Conservation (phyloP, 768 basidiomycete species). For the Hygrophorus russula region DNA sequence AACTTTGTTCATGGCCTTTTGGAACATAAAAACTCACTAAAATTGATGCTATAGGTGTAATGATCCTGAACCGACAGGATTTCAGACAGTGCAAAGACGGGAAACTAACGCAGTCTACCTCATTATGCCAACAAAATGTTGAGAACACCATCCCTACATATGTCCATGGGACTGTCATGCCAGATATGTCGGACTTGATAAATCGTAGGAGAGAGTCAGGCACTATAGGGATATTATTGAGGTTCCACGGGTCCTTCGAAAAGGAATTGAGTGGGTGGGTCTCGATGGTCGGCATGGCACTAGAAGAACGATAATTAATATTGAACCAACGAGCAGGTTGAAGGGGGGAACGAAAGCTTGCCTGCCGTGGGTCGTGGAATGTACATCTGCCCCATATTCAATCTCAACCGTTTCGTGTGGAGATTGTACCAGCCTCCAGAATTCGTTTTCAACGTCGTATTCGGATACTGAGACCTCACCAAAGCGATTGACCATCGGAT, state of each 20-base stretch:
- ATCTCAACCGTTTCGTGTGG: constrained; percentile 89
- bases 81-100: constrained; percentile 8
- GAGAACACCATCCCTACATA: constrained; percentile 99
- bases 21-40: constrained; percentile 45
- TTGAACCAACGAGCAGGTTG: background rate
- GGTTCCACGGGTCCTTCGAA: constrained; percentile 90
- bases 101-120: constrained; percentile 34
- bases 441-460: constrained; percentile 87
- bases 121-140: constrained; percentile 99
- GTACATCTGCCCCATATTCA: constrained; percentile 98
- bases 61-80: constrained; percentile 55
- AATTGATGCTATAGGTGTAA: constrained; percentile 94
- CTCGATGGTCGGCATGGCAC: constrained; percentile 93
- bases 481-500: constrained; percentile 42
- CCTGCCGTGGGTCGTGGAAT: constrained; percentile 97
- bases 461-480: constrained; percentile 68
- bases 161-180: constrained; percentile 99
- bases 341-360: constrained; percentile 23
- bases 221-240: constrained; percentile 94
- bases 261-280: constrained; percentile 83
- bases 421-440: constrained; percentile 93
- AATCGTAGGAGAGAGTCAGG: constrained; percentile 88
- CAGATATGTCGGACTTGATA: constrained; percentile 98
- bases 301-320: constrained; percentile 17
- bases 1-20: constrained; percentile 8